Conservation (phyloP, 2,329 filamentous ascomycete species). For the Fusarium veterinarium region DNA sequence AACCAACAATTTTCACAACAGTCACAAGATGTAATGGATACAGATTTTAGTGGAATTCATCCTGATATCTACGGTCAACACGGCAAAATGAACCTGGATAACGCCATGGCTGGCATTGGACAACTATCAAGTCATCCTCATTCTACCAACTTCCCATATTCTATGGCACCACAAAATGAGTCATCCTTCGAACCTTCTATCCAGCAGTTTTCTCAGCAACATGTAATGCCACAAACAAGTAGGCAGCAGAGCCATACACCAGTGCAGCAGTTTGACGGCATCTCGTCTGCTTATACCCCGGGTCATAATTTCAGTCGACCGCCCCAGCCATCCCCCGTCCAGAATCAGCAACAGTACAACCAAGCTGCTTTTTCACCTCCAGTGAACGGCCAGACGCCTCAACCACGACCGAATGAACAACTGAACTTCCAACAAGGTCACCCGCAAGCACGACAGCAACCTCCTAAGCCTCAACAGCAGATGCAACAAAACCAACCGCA, state of each 20-base stretch:
- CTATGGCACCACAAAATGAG: constrained; percentile 49
- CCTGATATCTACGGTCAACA: constrained; percentile 54
- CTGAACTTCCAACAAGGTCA: constrained; percentile 39
- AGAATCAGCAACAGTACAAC: constrained; percentile 44
- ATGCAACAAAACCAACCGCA: constrained; percentile 22
- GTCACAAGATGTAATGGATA: constrained; percentile 52
- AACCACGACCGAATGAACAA: constrained; percentile 41
- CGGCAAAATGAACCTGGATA: constrained; percentile 47
- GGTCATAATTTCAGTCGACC: constrained; percentile 43
- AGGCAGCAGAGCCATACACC: constrained; percentile 51
- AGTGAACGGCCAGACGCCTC: constrained; percentile 43
- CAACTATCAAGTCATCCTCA: constrained; percentile 49
- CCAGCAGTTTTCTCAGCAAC: constrained; percentile 49
- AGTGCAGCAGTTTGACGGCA: constrained; percentile 48
- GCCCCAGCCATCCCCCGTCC: constrained; percentile 48
- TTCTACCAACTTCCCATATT: constrained; percentile 50
- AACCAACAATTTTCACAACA: constrained; percentile 51
- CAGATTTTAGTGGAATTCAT: constrained; percentile 52
- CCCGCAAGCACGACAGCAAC: constrained; percentile 40
- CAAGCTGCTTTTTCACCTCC: constrained; percentile 42
- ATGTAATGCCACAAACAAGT: constrained; percentile 48
- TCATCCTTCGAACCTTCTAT: constrained; percentile 49
- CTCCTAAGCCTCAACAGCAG: constrained; percentile 25
- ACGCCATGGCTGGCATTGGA: constrained; percentile 46
- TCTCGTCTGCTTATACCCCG: constrained; percentile 45